A percentile compares a stretch with the other conserved stretches of the same genome.
Conservation (phyloP, 208 protist genomes). For the Trypanosoma congolense region DNA sequence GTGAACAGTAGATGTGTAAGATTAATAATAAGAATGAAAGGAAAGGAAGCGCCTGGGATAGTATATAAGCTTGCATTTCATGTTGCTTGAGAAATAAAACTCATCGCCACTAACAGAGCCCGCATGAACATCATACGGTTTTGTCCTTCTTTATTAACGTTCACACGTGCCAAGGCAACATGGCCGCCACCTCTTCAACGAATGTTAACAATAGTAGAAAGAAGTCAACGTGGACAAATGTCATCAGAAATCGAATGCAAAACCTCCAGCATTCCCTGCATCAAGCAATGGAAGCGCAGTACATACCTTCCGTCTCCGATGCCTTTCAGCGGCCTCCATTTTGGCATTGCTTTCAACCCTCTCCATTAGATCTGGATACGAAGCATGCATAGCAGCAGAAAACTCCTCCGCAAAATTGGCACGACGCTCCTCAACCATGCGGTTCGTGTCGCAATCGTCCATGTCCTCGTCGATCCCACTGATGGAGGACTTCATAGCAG, state of each 20-base stretch:
- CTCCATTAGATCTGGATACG: constrained; percentile 54
- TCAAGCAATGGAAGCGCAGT: constrained; percentile 48
- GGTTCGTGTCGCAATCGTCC: constrained; percentile 34
- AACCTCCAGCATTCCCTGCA: constrained; percentile 48
- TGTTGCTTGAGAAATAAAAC: constrained; percentile 15
- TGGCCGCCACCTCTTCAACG: too few species aligned
- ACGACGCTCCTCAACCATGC: constrained; percentile 38
- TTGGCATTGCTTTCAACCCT: constrained; percentile 46
- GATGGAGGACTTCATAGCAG: constrained; percentile 74
- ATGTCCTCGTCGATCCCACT: constrained; percentile 84
- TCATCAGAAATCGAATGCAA: constrained; percentile 69
- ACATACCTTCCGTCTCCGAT: constrained; percentile 29
- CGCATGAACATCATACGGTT: too few species aligned
- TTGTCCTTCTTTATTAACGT: too few species aligned
- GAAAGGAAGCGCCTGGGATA: neutral
- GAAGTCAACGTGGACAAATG: too few species aligned
- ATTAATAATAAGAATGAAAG: neutral
- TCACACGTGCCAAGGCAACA: neutral
- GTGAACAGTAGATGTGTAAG: neutral
- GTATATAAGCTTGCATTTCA: constrained; percentile 13
- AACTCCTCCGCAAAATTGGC: constrained; percentile 66
- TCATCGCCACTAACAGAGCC: too few species aligned
- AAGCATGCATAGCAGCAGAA: constrained; percentile 38
- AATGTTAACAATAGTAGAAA: too few species aligned
- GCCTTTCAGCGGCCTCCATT: constrained; percentile 43